phyloP scores from a whole-genome alignment of 345 rosid species.

The Lumnitzera littorea region DNA sequence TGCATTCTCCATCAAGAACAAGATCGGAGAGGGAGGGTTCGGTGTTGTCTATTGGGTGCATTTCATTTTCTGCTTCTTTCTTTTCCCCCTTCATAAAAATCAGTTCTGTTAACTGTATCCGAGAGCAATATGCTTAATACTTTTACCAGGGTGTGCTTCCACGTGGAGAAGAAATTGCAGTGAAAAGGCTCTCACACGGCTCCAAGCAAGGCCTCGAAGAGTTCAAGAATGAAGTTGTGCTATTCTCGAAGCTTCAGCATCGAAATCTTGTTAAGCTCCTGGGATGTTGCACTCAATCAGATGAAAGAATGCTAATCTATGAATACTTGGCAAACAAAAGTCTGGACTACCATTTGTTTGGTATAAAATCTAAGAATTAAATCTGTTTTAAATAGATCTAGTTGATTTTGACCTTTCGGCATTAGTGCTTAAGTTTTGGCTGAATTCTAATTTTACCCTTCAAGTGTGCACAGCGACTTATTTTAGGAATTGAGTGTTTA shows the following conservation, averaged over 20 bases:
- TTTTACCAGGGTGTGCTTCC: slow-evolving; percentile 16
- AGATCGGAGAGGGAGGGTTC: slow-evolving; percentile 21
- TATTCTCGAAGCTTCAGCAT: slow-evolving; percentile 55
- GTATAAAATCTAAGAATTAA: slow-evolving; percentile 19
- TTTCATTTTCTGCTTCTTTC: background rate
- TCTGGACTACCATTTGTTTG: slow-evolving; percentile 43
- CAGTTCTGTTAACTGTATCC: too few relatives aligned
- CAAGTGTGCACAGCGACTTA: too few relatives aligned
- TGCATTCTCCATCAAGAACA: slow-evolving; percentile 13
- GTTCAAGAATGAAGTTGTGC: slow-evolving; percentile 27
- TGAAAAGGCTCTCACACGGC: slow-evolving; percentile 20
- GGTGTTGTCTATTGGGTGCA: slow-evolving; percentile 24
- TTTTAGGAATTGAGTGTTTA: too few relatives aligned
- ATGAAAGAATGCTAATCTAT: slow-evolving; percentile 54
- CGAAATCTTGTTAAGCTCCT: slow-evolving; percentile 60
- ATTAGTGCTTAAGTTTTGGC: too few relatives aligned
- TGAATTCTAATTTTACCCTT: too few relatives aligned
- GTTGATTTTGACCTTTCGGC: background rate
- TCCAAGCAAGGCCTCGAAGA: slow-evolving; percentile 28
- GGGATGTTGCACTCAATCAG: slow-evolving; percentile 48
- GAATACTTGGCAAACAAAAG: slow-evolving; percentile 60
- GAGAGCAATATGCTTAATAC: too few relatives aligned
- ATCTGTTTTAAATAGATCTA: too few relatives aligned
- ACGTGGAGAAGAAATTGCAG: slow-evolving; percentile 20
- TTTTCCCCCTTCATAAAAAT: background rate